Conservation (phyloP, 2,329 filamentous ascomycete species). For the Cadophora malorum region DNA sequence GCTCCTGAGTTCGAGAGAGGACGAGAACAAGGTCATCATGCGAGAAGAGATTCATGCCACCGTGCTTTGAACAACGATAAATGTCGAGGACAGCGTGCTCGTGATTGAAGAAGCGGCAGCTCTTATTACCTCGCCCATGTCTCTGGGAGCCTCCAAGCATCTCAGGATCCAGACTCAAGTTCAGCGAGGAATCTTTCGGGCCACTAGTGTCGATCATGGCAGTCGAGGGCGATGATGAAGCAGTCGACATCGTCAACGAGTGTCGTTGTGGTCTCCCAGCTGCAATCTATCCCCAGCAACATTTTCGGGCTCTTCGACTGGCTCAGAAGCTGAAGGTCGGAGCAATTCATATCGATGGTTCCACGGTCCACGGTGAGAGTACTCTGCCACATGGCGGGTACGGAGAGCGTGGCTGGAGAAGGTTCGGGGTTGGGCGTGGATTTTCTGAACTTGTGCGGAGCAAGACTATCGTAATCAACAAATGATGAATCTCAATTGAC, state of each 20-base stretch:
- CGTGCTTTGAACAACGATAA: too few species aligned
- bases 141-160: too few species aligned
- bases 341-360: constrained; percentile 38
- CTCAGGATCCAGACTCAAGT: too few species aligned
- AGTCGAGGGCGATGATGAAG: constrained; percentile 29
- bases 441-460: constrained; percentile 65
- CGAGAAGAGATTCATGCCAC: too few species aligned
- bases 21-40: too few species aligned
- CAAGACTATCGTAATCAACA: constrained; percentile 51
- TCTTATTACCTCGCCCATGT: too few species aligned
- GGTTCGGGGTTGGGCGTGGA: constrained; percentile 46
- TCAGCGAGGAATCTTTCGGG: constrained; percentile 39
- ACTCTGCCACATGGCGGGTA: constrained; percentile 38
- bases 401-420: constrained; percentile 38
- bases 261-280: constrained; percentile 37
- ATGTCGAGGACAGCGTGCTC: too few species aligned
- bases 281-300: constrained; percentile 29
- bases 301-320: constrained; percentile 20
- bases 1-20: too few species aligned
- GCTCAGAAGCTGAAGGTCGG: constrained; percentile 29
- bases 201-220: constrained; percentile 31
- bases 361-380: constrained; percentile 37
- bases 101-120: too few species aligned
- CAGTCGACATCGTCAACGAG: constrained; percentile 30
- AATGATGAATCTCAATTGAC: too few species aligned